These are phyloP conservation scores for Solanum sejunctum DNA, from an alignment of 257 asterid genomes.

Conservation along the genomic window DNA sequence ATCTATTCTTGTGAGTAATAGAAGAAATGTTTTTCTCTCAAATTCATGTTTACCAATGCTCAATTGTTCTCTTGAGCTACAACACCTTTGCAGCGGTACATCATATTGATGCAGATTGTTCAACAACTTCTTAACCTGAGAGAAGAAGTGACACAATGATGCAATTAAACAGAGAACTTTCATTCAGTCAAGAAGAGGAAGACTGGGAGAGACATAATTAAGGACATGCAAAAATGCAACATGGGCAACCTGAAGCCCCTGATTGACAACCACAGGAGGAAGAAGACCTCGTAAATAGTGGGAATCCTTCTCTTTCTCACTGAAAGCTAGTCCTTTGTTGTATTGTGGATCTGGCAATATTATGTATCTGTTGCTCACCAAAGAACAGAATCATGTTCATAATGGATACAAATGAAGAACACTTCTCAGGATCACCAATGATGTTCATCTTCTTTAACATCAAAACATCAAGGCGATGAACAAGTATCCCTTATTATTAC, in stretches of 20 bases:
- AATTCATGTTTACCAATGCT: no score
- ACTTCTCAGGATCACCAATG: neutral
- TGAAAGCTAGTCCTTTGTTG: constrained; percentile 94
- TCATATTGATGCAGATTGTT: constrained; percentile 78
- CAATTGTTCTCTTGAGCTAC: no score
- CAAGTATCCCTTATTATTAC: neutral
- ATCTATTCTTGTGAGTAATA: no score
- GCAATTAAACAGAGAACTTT: neutral
- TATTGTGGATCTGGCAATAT: constrained; percentile 95
- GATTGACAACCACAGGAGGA: constrained; percentile 73
- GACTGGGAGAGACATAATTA: neutral
- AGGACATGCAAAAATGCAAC: neutral
- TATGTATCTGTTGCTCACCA: constrained; percentile 66
- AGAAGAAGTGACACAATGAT: neutral
- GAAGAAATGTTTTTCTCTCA: no score
- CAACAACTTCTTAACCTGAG: constrained; percentile 91
- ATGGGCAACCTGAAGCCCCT: constrained; percentile 59
- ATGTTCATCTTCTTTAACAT: neutral
- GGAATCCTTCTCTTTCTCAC: constrained; percentile 86
- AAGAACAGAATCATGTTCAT: neutral
- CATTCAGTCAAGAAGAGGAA: neutral
- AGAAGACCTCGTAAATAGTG: constrained; percentile 96
- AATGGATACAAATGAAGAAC: neutral
- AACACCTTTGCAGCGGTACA: constrained; percentile 78
- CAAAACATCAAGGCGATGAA: neutral